Base-by-base conservation (phyloP, 73 alveolate species). In the Tetrahymena elliotti region DNA sequence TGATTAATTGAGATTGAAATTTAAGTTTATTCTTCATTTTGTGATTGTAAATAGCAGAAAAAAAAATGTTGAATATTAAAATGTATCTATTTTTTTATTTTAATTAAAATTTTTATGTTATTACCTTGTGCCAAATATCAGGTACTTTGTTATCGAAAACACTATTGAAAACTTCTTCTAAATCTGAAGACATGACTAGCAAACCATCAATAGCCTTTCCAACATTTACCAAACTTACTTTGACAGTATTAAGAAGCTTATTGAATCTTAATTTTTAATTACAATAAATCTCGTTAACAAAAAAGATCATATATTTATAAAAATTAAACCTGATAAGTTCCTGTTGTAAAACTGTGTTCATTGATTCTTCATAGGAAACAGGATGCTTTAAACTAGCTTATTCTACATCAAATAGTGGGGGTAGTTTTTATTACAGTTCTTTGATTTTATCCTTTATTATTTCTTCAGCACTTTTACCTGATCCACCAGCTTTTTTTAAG, bases 121-220 rank as follows among this genome's bases (percentile, higher is more conserved):
- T 68, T 68, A 68, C 99, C 96, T 96, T 97, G 84, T 98, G 95
- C 97, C 99, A 98, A 68, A 96, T 93, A 94, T 95, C 99, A 0
- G 99, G 99, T 35, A 99, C 99, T 93, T 96, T 93, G 96, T 98
- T 98, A 98, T 98, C 99, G 95, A 97, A 98, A 37, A 98, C 97
- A 83, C 99, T 97, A 94, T 98, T 98, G 16, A 97, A 97, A 93
- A 98, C 98, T 47, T 97, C 92, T 95, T 98, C 99, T 38, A 98
- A 96, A 83, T 98, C 99, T 47, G 97, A 94, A 47, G 99, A 96
- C 99, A 98, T 98, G 39, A 98, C 99, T 2, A 98, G 99, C 84
- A 98, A 98, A 92, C 99, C 99, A 95, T 98, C 99, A 68, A 99
- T 98, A 7, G 99, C 99, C 95, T 98, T 98, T 68, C 98, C 98